Conservation (phyloP, 2,329 filamentous ascomycete species). For the Venturia aucupariae region DNA sequence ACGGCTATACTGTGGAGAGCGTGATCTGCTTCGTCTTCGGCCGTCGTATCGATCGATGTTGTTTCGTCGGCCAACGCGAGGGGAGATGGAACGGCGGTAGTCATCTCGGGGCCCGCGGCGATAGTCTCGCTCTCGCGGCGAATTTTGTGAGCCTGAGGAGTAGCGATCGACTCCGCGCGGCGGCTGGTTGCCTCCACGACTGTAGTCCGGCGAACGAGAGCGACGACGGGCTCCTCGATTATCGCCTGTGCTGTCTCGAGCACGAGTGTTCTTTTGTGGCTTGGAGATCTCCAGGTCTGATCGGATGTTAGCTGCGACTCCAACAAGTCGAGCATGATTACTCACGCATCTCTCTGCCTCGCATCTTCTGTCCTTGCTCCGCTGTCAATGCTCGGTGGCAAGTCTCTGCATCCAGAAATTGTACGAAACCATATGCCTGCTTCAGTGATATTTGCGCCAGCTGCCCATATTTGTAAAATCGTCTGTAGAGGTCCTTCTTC, state of each 20-base stretch:
- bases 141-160: slow-evolving; percentile 25
- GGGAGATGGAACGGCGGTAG: slow-evolving; percentile 25
- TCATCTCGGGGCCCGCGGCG: slow-evolving; percentile 27
- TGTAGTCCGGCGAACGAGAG: slow-evolving; percentile 56
- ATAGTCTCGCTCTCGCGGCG: slow-evolving; percentile 35
- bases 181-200: slow-evolving; percentile 40
- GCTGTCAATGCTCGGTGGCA: slow-evolving; percentile 65
- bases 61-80: slow-evolving; percentile 25
- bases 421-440: slow-evolving; percentile 92
- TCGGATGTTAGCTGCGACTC: slow-evolving; percentile 35
- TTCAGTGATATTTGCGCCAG: slow-evolving; percentile 94
- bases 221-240: slow-evolving; percentile 39
- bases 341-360: slow-evolving; percentile 72
- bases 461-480: slow-evolving; percentile 77
- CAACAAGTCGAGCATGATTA: neutral
- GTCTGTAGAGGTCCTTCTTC: slow-evolving; percentile 85
- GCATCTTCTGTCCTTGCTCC: slow-evolving; percentile 72
- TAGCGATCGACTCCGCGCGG: slow-evolving; percentile 37
- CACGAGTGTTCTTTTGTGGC: slow-evolving; percentile 66
- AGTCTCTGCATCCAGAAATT: slow-evolving; percentile 70
- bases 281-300: slow-evolving; percentile 75
- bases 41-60: slow-evolving; percentile 43
- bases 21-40: slow-evolving; percentile 50
- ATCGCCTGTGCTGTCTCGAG: slow-evolving; percentile 33
- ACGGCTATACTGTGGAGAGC: slow-evolving; percentile 46